Percentiles rank a stretch among this genome's conserved stretches.
phyloP scores from a whole-genome alignment of 257 asterid genomes.

The Echium plantagineum region DNA sequence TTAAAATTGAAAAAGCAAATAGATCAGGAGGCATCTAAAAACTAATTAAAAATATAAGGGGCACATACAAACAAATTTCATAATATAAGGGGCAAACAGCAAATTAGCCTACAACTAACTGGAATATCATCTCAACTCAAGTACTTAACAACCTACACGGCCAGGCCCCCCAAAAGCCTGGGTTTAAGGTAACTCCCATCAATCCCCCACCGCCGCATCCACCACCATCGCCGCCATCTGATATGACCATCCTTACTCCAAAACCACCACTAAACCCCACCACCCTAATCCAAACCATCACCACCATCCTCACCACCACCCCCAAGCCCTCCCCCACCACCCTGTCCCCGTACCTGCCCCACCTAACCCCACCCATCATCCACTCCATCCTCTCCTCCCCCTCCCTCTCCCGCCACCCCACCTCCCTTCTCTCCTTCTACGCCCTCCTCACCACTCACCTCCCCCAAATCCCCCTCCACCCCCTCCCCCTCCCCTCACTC shows the following conservation, averaged over 20 bases:
- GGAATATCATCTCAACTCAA: too few relatives aligned
- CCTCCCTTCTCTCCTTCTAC: conserved; percentile 45
- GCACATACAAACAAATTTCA: too few relatives aligned
- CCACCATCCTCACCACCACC: conserved; percentile 31
- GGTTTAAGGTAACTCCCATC: too few relatives aligned
- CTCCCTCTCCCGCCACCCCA: conserved; percentile 36
- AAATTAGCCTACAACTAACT: too few relatives aligned
- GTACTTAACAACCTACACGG: too few relatives aligned
- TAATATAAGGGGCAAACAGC: too few relatives aligned
- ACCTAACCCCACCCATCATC: conserved; percentile 44
- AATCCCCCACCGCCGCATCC: too few relatives aligned
- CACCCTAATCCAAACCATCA: conserved; percentile 37
- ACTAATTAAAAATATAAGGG: too few relatives aligned
- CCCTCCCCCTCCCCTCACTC: conserved; percentile 46
- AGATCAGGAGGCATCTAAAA: too few relatives aligned
- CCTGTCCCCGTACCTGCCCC: conserved; percentile 39
- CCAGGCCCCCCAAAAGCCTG: too few relatives aligned
- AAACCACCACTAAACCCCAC: conserved; percentile 27
- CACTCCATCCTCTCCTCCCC: conserved; percentile 59
- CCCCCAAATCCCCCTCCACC: conserved; percentile 38
- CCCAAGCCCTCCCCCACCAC: conserved; percentile 18
- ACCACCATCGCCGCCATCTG: too few relatives aligned
- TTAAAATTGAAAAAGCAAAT: too few relatives aligned
- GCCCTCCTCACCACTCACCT: conserved; percentile 46
- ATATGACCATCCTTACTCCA: conserved; percentile 17